Evolutionary conservation across 805 yeast genomes (phyloP), one percentile per base, ranked within the genome.

Genomic region (Ogataea paraovalis): DNA sequence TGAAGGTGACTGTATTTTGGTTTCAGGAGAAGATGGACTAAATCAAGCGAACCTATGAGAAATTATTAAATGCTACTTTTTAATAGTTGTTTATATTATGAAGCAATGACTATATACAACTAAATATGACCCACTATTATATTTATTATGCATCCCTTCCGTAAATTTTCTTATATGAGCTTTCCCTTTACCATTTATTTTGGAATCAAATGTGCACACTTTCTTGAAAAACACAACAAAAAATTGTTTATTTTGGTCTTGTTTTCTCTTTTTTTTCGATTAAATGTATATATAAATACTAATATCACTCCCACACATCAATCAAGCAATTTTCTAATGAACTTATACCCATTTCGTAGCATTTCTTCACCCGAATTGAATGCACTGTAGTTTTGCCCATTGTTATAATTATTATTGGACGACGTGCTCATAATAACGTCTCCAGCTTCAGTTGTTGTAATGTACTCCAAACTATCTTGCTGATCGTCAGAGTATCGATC

Each of bases 1-100:
- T 32, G 73, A 77, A 56, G 87, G 80, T 18, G 82, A 82, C 51
- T 87, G 96, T 66, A 80, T 87, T 39, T 66, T 87, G 49, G 87
- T 85, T 2, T 71, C 78, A 43, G 95, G 96, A 1, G 88, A 79
- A 39, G 44, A 56, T 3, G 74, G 73, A 1, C 56, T 74, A 48
- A 59, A 34, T 12, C 41, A 34, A 23, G 38, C 53, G 33, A 37
- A 33, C 7, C 30, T 45, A 36, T 45, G 40, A 42, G n/a, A n/a
- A n/a, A n/a, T n/a, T n/a, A n/a, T n/a, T n/a, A n/a, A n/a, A n/a
- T n/a, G n/a, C 22, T 5, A 30, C 34, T 30, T 7, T 12, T 30
- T 30, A n/a, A n/a, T 12, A 30, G 6, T 5, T 37, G 19, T 21
- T 38, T 37, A 40, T 39, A 19, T 14, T 41, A 13, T 44, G 37